Evolutionary conservation across 2,329 filamentous ascomycete species (phyloP), one percentile per base, ranked within the genome.

Genomic region (Claviceps purpurea): DNA sequence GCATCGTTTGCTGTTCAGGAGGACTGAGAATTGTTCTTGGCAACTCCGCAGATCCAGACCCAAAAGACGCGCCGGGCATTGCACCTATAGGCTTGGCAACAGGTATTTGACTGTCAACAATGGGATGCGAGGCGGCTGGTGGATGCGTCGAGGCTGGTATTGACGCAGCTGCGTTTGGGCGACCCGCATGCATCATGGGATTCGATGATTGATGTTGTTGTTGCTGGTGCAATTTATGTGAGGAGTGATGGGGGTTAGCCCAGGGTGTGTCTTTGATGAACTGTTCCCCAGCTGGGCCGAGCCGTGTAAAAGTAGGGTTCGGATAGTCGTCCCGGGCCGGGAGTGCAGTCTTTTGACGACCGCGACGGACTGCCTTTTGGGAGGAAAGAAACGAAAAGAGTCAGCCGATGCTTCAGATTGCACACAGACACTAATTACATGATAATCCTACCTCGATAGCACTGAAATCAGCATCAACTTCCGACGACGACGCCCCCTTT

Each of bases 221-320:
- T 2, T 44, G 42, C 3, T 24, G 67, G 43, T 70, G 65, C 50
- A 71, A 64, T 56, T 79, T 76, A 62, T 88, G 83, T 10, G 81
- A 54, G n/a, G 85, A 82, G 63, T 89, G 84, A 58, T 91, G 87
- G 18, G 89, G 88, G 63, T 95, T 95, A 39, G 89, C 89, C 90
- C 90, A 96, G 1, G 89, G 85, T 5, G 87, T 95, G 59, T 91
- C 84, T 62, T 94, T 87, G 52, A 95, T 77, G 59, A 93, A 95
- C 57, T 91, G 85, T 65, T 94, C 88, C 60, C 87, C 87, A 24
- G 87, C 87, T 41, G 84, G 78, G 60, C 79, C 77, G 55, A 81
- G 68, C 60, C 72, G 70, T 20, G 69, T 67, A 47, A 77, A 74
- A 5, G 72, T 66, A 7, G 74, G 63, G 34, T 73, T 64, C n/a